Conservation (phyloP, 2,329 filamentous ascomycete genomes). For the Metarhizium brunneum region DNA sequence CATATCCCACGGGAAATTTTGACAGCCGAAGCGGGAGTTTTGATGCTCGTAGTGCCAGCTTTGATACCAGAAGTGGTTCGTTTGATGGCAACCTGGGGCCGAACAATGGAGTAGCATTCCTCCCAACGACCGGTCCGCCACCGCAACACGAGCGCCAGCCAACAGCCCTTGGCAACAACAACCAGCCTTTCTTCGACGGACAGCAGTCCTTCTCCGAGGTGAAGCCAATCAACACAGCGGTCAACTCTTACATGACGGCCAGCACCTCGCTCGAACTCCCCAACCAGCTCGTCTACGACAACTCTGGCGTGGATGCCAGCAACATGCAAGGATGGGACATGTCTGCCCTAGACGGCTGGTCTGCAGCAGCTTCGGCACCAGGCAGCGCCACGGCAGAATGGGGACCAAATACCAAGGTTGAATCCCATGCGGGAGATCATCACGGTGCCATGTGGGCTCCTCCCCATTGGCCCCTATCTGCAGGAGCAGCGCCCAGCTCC, state of each 20-base stretch:
- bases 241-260: conserved; percentile 20
- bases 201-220: conserved; percentile 22
- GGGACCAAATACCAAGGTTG: conserved; percentile 21
- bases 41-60: conserved; percentile 18
- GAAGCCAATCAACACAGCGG: conserved; percentile 22
- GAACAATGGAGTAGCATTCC: conserved; percentile 20
- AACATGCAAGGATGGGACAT: conserved; percentile 29
- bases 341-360: conserved; percentile 25
- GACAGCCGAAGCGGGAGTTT: conserved; percentile 24
- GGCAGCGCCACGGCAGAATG: conserved; percentile 21
- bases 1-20: conserved; percentile 26
- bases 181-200: conserved; percentile 23
- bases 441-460: conserved; percentile 25
- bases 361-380: conserved; percentile 13
- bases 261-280: conserved; percentile 22
- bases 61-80: conserved; percentile 18
- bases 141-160: conserved; percentile 15
- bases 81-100: conserved; percentile 31
- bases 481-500: conserved; percentile 14
- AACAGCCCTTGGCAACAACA: conserved; percentile 14
- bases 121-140: conserved; percentile 19
- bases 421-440: conserved; percentile 12
- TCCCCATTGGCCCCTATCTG: conserved; percentile 23
- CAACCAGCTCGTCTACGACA: conserved; percentile 25
- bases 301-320: conserved; percentile 19